These are phyloP conservation scores for Singerocomus rubriflavus DNA, from an alignment of 1,284 basidiomycete species.

Conservation along the genomic window DNA sequence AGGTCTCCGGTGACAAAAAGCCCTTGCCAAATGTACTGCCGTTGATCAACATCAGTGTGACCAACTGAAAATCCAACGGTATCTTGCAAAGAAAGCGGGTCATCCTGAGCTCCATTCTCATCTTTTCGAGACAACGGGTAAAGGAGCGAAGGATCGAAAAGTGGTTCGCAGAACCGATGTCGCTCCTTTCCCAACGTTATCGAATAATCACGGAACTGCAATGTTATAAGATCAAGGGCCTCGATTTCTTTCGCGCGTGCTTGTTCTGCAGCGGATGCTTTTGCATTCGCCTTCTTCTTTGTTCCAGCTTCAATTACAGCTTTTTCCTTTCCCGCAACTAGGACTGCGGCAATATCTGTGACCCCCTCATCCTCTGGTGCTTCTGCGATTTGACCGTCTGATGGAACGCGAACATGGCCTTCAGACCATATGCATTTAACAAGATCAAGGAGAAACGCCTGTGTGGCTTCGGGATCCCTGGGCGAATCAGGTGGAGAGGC, in stretches of 20 bases:
- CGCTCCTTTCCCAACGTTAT: conserved; percentile 83
- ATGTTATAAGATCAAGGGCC: conserved; percentile 73
- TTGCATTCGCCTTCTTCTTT: conserved; percentile 73
- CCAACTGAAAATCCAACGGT: conserved; percentile 59
- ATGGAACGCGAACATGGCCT: conserved; percentile 66
- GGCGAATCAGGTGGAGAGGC: conserved; percentile 54
- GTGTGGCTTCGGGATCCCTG: conserved; percentile 44
- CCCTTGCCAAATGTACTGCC: conserved; percentile 76
- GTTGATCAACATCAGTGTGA: conserved; percentile 59
- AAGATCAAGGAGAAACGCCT: conserved; percentile 53
- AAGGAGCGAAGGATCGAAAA: conserved; percentile 72
- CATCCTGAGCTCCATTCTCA: conserved; percentile 24
- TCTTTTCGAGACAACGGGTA: conserved; percentile 26
- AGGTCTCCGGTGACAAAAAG: conserved; percentile 84
- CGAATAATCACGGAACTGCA: conserved; percentile 68
- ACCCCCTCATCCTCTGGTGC: conserved; percentile 80
- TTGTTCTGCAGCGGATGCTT: conserved; percentile 75
- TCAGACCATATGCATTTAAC: conserved; percentile 59
- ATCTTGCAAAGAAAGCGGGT: conserved; percentile 54
- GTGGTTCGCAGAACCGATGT: conserved; percentile 87
- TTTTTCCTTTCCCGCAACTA: conserved; percentile 78
- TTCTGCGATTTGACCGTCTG: conserved; percentile 61
- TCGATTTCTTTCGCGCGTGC: conserved; percentile 78
- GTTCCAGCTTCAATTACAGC: conserved; percentile 78
- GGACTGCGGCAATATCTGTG: conserved; percentile 79